Percentiles rank a stretch among this genome's conserved stretches.
These are phyloP conservation scores for Pulveroboletus sp. DNA, from an alignment of 768 basidiomycete species.

Conservation along the genomic window DNA sequence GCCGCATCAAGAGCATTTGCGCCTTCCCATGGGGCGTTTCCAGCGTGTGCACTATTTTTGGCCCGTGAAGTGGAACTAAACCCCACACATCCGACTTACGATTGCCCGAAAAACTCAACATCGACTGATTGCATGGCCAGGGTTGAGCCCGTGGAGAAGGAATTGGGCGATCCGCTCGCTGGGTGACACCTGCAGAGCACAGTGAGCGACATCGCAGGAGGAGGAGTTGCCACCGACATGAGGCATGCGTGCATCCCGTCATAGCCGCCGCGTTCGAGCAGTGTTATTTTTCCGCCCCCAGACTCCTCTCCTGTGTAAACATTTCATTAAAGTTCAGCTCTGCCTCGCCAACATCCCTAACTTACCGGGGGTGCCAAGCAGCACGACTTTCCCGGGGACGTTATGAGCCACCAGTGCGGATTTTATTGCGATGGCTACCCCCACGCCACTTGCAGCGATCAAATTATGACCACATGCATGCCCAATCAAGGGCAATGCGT, in stretches of 20 bases:
- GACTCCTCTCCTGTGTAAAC: constrained; percentile 62
- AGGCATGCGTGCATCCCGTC: constrained; percentile 76
- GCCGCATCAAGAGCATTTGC: constrained; percentile 87
- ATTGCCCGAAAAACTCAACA: constrained; percentile 71
- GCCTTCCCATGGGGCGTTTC: constrained; percentile 82
- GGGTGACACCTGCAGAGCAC: constrained; percentile 64
- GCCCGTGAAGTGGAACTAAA: constrained; percentile 4
- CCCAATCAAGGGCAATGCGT: constrained; percentile 50
- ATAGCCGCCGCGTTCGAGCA: constrained; percentile 76
- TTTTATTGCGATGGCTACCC: constrained; percentile 68
- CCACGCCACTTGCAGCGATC: constrained; percentile 75
- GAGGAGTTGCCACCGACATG: constrained; percentile 44
- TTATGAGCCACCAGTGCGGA: constrained; percentile 60
- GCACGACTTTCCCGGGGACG: constrained; percentile 62
- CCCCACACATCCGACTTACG: constrained; percentile 40
- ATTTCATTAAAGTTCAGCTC: neutral
- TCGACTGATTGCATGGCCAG: constrained; percentile 62
- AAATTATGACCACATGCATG: constrained; percentile 82
- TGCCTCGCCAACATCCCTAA: neutral
- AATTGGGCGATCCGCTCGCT: constrained; percentile 47
- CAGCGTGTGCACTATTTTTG: constrained; percentile 64
- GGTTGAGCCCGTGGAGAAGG: constrained; percentile 48
- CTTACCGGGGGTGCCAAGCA: constrained; percentile 75
- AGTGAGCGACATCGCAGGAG: constrained; percentile 13
- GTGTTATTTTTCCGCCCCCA: constrained; percentile 71